Base-by-base conservation (phyloP, 305 asterid genomes). In the Petunia hybrid region DNA sequence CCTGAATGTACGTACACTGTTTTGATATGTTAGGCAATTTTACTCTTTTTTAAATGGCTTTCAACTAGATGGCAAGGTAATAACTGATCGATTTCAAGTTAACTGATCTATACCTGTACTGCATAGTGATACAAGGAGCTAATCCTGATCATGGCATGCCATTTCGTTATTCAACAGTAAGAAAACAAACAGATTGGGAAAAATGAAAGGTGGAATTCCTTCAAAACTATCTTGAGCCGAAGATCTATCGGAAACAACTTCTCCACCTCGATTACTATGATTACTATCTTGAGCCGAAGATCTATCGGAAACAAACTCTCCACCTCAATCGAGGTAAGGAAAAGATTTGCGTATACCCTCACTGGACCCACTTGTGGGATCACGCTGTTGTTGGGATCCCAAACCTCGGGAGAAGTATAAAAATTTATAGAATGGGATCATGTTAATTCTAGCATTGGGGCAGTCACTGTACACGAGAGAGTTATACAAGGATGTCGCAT, bases 81-180 rank as follows among this genome's bases (percentile, higher is more conserved):
- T 16, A 57, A 57, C 62, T n/a, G 62, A 22, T 22, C 22, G 22
- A 22, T 55, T 13, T 55, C 61, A 4, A 14, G 5, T 55, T 55
- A 55, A 2, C 61, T 13, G 61, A 55, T 13, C 13, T 14, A 22
- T 14, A 55, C 22, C 7, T 13, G 2, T 1, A 22, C 31, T 22
- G 35, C 62, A 14, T 57, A n/a, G 35, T 5, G 6, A 14, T 16
- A 57, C 62, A 57, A 57, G 62, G 35, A n/a, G 62, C 5, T 35
- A n/a, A 14, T 16, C n/a, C 35, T 57, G 59, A 70, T 22, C 59
- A 41, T 67, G 75, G 41, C 16, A 70, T 70, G 77, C 42, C 42
- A 22, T 1, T 16, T 46, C 22, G 2, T 31, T 3, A 10, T 5
- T 40, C 38, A n/a, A 70, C 5, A 46, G 43, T 31, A 45, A 39